Base-by-base conservation (phyloP, 495 filamentous ascomycete genomes). In the Sporormia fimetaria region DNA sequence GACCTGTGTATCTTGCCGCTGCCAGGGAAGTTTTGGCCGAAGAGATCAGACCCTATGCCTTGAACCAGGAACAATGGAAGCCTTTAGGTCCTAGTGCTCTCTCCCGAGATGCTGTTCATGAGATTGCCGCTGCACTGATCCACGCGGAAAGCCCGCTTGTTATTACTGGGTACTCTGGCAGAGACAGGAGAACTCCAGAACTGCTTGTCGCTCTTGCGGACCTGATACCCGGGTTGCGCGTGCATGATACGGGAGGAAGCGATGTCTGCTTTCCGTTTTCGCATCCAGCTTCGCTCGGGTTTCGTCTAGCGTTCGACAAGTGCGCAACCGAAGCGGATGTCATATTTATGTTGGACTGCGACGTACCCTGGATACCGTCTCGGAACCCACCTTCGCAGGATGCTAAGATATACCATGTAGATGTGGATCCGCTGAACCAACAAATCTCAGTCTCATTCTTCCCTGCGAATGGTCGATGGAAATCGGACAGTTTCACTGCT, bases 401-500 rank as follows among this genome's bases (percentile, higher is more conserved):
- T 1, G 77, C 78, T 9, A 76, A 75, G 49, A 69, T 93, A 20
- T 80, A 81, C 57, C 86, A 94, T 49, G 70, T 94, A 35, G 86
- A 94, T 54, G 70, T 85, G 27, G 87, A 93, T 52, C 86, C 86
- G 0, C 63, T 92, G 36, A 94, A 94, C 61, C 75, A 83, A 47
- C 75, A 86, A 57, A 94, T 94, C 67, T 83, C 86, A 0, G 71
- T 79, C 4, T 66, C 61, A 32, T 64, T 61, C 46, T 55, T 64
- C 42, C 51, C 57, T 10, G 61, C 63, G 20, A 44, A 59, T 7
- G 56, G 50, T 1, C 53, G 61, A 8, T 66, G 53, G 55, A 58
- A 52, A 32, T 60, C 62, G 11, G 64, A 67, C 26, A 49, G 54
- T 25, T 49, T 49, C 18, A 65, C 58, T 0, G 60, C 57, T 2